Evolutionary conservation across 441 rosid species (phyloP).

Genomic region (Breynia disticha): DNA sequence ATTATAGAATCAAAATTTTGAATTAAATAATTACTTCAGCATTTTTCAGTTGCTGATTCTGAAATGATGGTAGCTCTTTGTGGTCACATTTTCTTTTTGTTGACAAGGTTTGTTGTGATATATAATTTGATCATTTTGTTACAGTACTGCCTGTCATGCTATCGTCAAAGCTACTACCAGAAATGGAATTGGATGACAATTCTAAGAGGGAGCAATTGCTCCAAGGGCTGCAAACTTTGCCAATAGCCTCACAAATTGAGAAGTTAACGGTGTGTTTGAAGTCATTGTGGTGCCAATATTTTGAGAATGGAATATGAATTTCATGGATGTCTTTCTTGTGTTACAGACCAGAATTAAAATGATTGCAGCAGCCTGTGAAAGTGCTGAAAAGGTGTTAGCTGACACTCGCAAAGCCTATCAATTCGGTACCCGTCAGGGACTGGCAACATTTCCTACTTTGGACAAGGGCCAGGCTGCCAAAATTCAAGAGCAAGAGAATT

Average conservation of each 20-base stretch:
- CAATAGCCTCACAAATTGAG: conserved; percentile 63
- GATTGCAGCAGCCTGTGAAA: conserved; percentile 92
- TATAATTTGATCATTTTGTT: neutral
- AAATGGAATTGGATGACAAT: conserved; percentile 88
- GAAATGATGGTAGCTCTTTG: neutral
- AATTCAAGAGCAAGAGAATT: conserved; percentile 77
- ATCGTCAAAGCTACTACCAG: conserved; percentile 81
- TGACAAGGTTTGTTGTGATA: too few species aligned
- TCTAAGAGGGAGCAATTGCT: conserved; percentile 81
- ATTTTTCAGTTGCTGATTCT: neutral
- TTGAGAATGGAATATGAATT: neutral
- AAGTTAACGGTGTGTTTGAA: conserved; percentile 50
- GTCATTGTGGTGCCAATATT: conserved; percentile 1
- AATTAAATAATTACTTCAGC: neutral
- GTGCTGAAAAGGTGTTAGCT: conserved; percentile 78
- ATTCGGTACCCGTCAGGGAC: conserved; percentile 76
- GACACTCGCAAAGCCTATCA: conserved; percentile 87
- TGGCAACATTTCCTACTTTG: conserved; percentile 65
- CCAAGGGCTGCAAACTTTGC: conserved; percentile 74
- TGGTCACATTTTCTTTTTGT: too few species aligned
- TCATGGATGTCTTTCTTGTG: conserved; percentile 11
- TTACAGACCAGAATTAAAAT: conserved; percentile 69
- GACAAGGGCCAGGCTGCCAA: conserved; percentile 89
- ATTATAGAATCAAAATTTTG: too few species aligned
- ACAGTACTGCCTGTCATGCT: conserved; percentile 96